phyloP scores from a whole-genome alignment of 257 asterid species.

The Ehretia macrophylla region DNA sequence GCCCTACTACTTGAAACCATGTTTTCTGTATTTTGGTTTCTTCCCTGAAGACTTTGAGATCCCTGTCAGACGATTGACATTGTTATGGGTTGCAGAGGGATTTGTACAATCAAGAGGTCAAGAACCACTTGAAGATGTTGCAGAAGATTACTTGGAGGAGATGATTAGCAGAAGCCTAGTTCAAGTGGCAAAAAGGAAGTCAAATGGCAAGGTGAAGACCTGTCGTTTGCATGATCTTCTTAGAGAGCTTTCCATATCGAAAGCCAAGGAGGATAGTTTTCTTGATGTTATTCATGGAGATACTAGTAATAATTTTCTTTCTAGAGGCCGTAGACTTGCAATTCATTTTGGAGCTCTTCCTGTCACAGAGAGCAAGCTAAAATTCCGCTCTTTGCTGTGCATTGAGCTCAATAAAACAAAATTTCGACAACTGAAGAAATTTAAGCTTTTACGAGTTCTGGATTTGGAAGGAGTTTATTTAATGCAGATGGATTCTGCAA shows the following conservation, averaged over 20 bases:
- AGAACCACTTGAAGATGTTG: slow-evolving; percentile 21
- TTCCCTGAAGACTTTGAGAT: slow-evolving; percentile 8
- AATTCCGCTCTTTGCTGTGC: slow-evolving; percentile 12
- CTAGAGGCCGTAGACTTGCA: slow-evolving; percentile 12
- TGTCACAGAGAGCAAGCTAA: slow-evolving; percentile 1
- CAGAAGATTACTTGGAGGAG: slow-evolving; percentile 22
- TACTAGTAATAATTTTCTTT: background rate
- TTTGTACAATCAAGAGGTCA: slow-evolving; percentile 6
- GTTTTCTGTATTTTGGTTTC: background rate
- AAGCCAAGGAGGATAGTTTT: slow-evolving; percentile 13
- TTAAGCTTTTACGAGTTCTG: slow-evolving; percentile 5
- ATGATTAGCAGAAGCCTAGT: slow-evolving; percentile 19
- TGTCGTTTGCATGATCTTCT: slow-evolving; percentile 15
- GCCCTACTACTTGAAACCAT: background rate
- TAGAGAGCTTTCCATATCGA: slow-evolving; percentile 14
- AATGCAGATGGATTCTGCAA: slow-evolving; percentile 3
- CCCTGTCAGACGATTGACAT: slow-evolving; percentile 18
- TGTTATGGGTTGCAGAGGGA: slow-evolving; percentile 32
- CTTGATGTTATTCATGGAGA: slow-evolving; percentile 10
- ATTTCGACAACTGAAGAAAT: slow-evolving; percentile 1
- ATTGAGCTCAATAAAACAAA: slow-evolving; percentile 6
- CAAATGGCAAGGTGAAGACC: background rate
- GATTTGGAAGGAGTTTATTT: slow-evolving; percentile 8
- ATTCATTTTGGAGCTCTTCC: slow-evolving; percentile 4
- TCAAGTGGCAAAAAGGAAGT: slow-evolving; percentile 6